Conservation (phyloP, 495 filamentous ascomycete genomes). For the Immersiella caudata region DNA sequence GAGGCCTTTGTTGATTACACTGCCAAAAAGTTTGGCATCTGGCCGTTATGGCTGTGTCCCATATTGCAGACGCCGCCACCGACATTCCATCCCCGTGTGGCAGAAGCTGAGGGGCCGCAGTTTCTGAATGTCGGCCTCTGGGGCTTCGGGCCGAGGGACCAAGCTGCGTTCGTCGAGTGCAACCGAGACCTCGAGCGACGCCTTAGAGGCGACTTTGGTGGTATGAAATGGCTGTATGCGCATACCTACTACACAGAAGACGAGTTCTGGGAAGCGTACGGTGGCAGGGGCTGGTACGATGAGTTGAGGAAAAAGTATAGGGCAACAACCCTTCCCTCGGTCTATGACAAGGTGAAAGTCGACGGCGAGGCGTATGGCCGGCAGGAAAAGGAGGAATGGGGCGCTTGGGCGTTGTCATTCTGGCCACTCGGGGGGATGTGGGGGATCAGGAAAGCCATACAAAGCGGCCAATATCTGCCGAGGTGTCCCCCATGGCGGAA, state of each 20-base stretch:
- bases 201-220: constrained; percentile 59
- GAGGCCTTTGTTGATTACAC: constrained; percentile 48
- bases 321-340: constrained; percentile 48
- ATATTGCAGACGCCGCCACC: constrained; percentile 37
- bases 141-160: constrained; percentile 40
- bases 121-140: constrained; percentile 54
- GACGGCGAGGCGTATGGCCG: constrained; percentile 1
- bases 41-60: constrained; percentile 61
- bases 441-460: neutral
- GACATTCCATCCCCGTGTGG: constrained; percentile 40
- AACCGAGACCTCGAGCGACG: constrained; percentile 62
- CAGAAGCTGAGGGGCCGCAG: constrained; percentile 26
- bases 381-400: neutral
- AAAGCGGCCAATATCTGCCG: neutral
- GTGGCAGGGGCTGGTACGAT: constrained; percentile 52
- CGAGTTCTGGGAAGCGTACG: constrained; percentile 57
- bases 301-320: constrained; percentile 48
- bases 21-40: constrained; percentile 44
- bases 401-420: neutral
- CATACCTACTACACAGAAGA: constrained; percentile 58
- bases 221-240: constrained; percentile 57
- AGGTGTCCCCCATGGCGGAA: neutral
- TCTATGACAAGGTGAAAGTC: constrained; percentile 55
- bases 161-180: constrained; percentile 40
- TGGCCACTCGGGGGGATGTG: neutral